phyloP scores from a whole-genome alignment of 306 rosid species.

The Corylus heterophylla region DNA sequence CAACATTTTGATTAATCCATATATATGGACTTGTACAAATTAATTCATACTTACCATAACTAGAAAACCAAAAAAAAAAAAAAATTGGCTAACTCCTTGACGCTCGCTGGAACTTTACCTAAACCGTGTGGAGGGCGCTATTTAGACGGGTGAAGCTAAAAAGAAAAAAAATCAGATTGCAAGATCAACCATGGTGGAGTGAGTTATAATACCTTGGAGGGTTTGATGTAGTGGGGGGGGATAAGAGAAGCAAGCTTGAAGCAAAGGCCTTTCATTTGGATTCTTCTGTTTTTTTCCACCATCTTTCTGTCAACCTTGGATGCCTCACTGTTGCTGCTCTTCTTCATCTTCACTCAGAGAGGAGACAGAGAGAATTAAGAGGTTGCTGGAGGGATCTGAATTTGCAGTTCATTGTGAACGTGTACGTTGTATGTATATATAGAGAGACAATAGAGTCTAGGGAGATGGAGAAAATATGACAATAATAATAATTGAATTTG shows the following conservation, averaged over 20 bases:
- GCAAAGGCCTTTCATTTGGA: constrained; percentile 70
- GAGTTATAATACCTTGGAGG: constrained; percentile 39
- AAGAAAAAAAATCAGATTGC: too few relatives aligned
- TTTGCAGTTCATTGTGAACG: neutral
- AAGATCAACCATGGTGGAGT: neutral
- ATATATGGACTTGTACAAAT: too few relatives aligned
- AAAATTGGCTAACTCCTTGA: too few relatives aligned
- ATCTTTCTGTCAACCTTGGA: constrained; percentile 62
- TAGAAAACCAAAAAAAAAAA: too few relatives aligned
- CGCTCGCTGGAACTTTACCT: too few relatives aligned
- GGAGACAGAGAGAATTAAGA: neutral
- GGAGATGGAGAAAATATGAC: too few relatives aligned
- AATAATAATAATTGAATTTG: neutral
- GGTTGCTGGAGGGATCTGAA: neutral
- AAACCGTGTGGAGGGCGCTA: too few relatives aligned
- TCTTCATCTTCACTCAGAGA: constrained; percentile 30
- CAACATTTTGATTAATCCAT: too few relatives aligned
- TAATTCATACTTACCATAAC: too few relatives aligned
- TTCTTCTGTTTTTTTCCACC: constrained; percentile 68
- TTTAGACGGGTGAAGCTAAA: too few relatives aligned
- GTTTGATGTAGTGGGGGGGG: constrained; percentile 45
- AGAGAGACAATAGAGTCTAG: neutral
- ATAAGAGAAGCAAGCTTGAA: constrained; percentile 58
- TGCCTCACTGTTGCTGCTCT: constrained; percentile 5
- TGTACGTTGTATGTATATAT: neutral